Evolutionary conservation across 2,329 filamentous ascomycete genomes (phyloP), one percentile per base, ranked within the genome.

Genomic region (Trichophyton simii): DNA sequence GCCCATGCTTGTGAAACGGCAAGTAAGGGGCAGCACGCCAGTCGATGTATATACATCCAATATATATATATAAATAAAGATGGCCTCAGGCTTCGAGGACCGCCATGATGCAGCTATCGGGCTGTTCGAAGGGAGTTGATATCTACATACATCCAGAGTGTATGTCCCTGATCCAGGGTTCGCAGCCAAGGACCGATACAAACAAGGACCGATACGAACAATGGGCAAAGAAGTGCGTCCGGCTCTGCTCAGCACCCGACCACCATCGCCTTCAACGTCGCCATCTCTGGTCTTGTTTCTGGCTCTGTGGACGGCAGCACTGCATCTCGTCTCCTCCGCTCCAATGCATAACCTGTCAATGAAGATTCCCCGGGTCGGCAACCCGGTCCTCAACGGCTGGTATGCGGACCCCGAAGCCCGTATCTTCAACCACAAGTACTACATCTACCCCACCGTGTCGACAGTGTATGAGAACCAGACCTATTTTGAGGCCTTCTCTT

Each of bases 341-440:
- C 25, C 52, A 9, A 55, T 55, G 52, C 52, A 15, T 13, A 55
- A 55, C 28, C 31, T 55, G 28, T 55, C 52, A n/a, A 55, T 55
- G 52, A 36, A 55, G 52, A 55, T 55, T 55, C 52, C 52, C 13
- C 52, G 31, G 41, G 58, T 59, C 18, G 69, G 70, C 44, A 81
- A 81, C 61, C 79, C 79, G 4, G 76, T 80, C 59, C 72, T 80
- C 25, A 70, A 75, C 0, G 77, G 78, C 58, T 79, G 77, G 77
- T 81, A 81, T 65, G 79, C 78, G 6, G 79, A 81, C 61, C 79
- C 79, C 0, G 79, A 80, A 67, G 76, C 72, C 28, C 77, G 74
- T 59, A 75, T 77, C 67, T 81, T 79, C 69, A 67, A 76, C 15
- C 69, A 68, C 31, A 65, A 73, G 44, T 80, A 78, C 68, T 81